Evolutionary conservation across 768 basidiomycete species (phyloP), one percentile per base, ranked within the genome.

Genomic region (Clitopilus hobsonii): DNA sequence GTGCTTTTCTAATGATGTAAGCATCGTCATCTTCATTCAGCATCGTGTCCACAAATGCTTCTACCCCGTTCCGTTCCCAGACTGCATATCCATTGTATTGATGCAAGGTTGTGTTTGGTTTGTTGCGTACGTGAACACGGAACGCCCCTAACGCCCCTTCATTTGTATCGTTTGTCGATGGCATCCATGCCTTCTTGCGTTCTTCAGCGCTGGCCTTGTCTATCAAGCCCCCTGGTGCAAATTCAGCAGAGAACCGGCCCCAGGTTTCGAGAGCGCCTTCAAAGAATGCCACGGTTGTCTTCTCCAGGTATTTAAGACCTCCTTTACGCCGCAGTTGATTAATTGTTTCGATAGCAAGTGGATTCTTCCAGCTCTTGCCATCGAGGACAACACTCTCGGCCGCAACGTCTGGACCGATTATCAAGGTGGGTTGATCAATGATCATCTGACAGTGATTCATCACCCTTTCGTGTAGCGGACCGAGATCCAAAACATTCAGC

Each of bases 131-230:
- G 14, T 45, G 11, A 3, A 65, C 58, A 18, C 64, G 60, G 45
- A 60, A 63, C 2, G 50, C 27, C 3, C 70, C 65, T 14, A 71
- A 56, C 2, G 56, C 56, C 6, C 69, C 65, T 60, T 72, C 69
- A 56, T 69, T 69, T 0, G 54, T 57, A 55, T 71, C 66, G 56
- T 70, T 72, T n/a, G 67, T 69, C 1, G 66, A 10, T 6, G 66
- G 64, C 58, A 72, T 61, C 58, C 60, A 71, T 13, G 65, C 63
- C n/a, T 51, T 24, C 2, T 58, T 50, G 2, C 45, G 45, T 51
- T 71, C 66, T 24, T 59, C 61, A 0, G 52, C 36, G 1, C 62
- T 62, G 3, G 58, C 53, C 24, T 51, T 26, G 54, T 67, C 67
- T 57, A 72, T 68, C 0, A 59, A 1, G 1, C 71, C 69, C 23